Evolutionary conservation across 495 filamentous ascomycete species (phyloP).

Genomic region (Penicillium manginii): DNA sequence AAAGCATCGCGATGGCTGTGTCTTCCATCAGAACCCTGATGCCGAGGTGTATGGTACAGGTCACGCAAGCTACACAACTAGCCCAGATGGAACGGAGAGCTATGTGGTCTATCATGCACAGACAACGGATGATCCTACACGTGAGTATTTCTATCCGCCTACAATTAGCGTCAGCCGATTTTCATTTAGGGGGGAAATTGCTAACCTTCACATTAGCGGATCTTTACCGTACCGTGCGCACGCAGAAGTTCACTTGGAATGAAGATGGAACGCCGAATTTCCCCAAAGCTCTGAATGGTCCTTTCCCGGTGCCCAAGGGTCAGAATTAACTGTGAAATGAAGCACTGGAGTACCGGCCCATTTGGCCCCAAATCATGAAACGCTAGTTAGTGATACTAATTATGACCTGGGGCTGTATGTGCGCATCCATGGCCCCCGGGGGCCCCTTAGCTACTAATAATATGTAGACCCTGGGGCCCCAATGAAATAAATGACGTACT

Average conservation of each 20-base stretch:
- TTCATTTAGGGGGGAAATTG: slow-evolving; percentile 5
- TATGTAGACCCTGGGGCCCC: too few species aligned
- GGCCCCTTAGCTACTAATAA: too few species aligned
- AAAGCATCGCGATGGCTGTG: slow-evolving; percentile 47
- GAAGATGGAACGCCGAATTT: slow-evolving; percentile 40
- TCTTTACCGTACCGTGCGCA: slow-evolving; percentile 34
- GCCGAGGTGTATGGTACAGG: slow-evolving; percentile 50
- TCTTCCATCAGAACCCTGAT: slow-evolving; percentile 53
- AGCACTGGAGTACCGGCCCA: too few species aligned
- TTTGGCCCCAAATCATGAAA: too few species aligned
- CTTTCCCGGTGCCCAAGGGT: slow-evolving; percentile 34
- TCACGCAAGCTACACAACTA: slow-evolving; percentile 51
- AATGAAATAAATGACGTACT: too few species aligned
- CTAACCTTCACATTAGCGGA: slow-evolving; percentile 9
- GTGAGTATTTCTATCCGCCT: slow-evolving; percentile 10
- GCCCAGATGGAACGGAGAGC: slow-evolving; percentile 48
- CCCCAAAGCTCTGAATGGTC: slow-evolving; percentile 42
- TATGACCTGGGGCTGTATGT: too few species aligned
- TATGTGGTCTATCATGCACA: slow-evolving; percentile 55
- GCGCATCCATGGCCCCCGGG: too few species aligned
- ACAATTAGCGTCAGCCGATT: slow-evolving; percentile 11
- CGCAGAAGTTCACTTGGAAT: slow-evolving; percentile 44
- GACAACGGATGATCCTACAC: slow-evolving; percentile 35
- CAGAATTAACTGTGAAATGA: background rate
- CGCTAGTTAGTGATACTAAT: too few species aligned